These are phyloP conservation scores for Sporothrix humicola DNA, from an alignment of 2,329 filamentous ascomycete species.

Conservation along the genomic window DNA sequence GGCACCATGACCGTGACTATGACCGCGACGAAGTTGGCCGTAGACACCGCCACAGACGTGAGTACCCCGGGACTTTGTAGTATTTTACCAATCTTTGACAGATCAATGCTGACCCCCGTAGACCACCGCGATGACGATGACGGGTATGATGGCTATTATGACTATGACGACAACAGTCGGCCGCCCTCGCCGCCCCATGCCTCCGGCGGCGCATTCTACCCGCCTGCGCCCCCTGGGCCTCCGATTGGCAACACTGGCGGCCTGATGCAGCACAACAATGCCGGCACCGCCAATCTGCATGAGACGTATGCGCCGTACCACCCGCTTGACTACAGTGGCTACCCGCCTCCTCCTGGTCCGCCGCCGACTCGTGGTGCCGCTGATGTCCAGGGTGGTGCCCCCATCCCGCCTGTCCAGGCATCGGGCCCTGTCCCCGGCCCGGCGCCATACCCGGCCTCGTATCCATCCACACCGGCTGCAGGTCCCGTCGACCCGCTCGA, in stretches of 20 bases:
- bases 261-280: slow-evolving; percentile 49
- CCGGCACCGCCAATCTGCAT: slow-evolving; percentile 43
- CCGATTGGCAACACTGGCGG: slow-evolving; percentile 28
- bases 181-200: slow-evolving; percentile 57
- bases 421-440: slow-evolving; percentile 18
- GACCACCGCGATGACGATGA: slow-evolving; percentile 8
- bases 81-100: neutral
- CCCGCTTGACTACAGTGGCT: slow-evolving; percentile 52
- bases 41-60: slow-evolving; percentile 24
- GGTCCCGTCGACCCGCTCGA: neutral
- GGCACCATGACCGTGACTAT: slow-evolving; percentile 42
- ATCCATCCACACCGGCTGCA: slow-evolving; percentile 20
- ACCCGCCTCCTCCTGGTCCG: slow-evolving; percentile 48
- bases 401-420: slow-evolving; percentile 33
- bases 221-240: slow-evolving; percentile 41
- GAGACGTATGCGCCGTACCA: slow-evolving; percentile 50
- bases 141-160: slow-evolving; percentile 46
- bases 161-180: slow-evolving; percentile 41
- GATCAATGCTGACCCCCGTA: neutral
- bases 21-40: slow-evolving; percentile 41
- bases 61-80: neutral
- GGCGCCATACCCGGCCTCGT: slow-evolving; percentile 18
- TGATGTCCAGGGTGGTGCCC: slow-evolving; percentile 37
- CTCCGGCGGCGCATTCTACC: slow-evolving; percentile 59
- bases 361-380: slow-evolving; percentile 40